A percentile compares a stretch with the other conserved stretches of the same genome.
phyloP scores from a whole-genome alignment of 1,139 yeast genomes.

The Yamadazyma epiphylla region DNA sequence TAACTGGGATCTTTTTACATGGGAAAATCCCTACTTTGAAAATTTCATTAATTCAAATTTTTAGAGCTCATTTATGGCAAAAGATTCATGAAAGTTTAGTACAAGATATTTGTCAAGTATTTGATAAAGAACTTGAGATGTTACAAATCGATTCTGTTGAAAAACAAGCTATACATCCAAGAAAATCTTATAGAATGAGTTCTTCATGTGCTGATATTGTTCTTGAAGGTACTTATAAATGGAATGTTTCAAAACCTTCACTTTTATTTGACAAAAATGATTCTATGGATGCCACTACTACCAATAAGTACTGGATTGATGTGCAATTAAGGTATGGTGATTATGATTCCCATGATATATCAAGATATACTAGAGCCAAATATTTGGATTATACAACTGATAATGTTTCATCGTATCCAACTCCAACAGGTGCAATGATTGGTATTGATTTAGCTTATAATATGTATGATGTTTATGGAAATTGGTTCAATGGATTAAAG shows the following conservation, averaged over 20 bases:
- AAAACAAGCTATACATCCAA: constrained; percentile 91
- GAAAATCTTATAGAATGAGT: constrained; percentile 96
- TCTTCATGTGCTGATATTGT: constrained; percentile 92
- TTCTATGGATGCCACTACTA: constrained; percentile 42
- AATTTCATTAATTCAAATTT: constrained; percentile 91
- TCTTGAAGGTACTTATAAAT: constrained; percentile 67
- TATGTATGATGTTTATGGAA: constrained; percentile 94
- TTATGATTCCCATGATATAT: constrained; percentile 94
- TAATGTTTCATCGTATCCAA: constrained; percentile 80
- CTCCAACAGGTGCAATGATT: constrained; percentile 88
- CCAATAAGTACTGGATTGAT: constrained; percentile 90
- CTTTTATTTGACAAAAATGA: constrained; percentile 64
- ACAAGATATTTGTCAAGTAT: constrained; percentile 86
- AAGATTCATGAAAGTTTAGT: constrained; percentile 96
- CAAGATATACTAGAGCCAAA: constrained; percentile 90
- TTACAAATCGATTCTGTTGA: constrained; percentile 82
- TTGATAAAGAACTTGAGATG: constrained; percentile 83
- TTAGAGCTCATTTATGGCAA: constrained; percentile 98
- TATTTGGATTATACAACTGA: constrained; percentile 91
- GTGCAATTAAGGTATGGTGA: constrained; percentile 95
- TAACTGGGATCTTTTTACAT: constrained; percentile 94
- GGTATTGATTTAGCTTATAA: constrained; percentile 94
- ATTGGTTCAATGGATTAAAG: constrained; percentile 95
- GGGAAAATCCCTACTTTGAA: constrained; percentile 97
- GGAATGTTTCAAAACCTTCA: constrained; percentile 87